Base-by-base conservation (phyloP, 768 basidiomycete genomes). In the Pleurotus platypus region DNA sequence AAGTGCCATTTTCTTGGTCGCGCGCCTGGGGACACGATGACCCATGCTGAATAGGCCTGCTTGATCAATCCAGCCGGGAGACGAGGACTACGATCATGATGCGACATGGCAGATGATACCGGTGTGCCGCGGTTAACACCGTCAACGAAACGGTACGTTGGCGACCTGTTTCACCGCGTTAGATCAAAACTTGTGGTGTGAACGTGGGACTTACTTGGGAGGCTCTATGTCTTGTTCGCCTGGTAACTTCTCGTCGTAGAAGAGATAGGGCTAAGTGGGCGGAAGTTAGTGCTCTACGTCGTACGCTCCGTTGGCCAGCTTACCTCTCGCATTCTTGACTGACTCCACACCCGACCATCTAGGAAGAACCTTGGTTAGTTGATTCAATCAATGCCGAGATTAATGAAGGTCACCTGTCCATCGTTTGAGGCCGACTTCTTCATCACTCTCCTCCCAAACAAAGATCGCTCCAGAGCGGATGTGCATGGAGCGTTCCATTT, bases 31-130 rank as follows among this genome's bases (percentile, higher is more conserved):
- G 75, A 68, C 43, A 75, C 70, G 20, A 72, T 64, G 12, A 86
- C 82, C 77, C 79, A 84, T 20, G 83, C 85, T 15, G 85, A 86
- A 66, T 88, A 88, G n/a, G 85, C 83, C 65, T 86, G 85, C 67
- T 87, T 87, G 55, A 87, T 80, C 49, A 88, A 73, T 18, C 85
- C 85, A 11, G 74, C 62, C 49, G 84, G 82, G 51, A 79, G 78
- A 48, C 76, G 75, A 11, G 77, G 74, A 57, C 78, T 77, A 30
- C 83, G 75, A 62, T 83, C 82, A 63, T 79, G 80, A 68, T 85
- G 83, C 22, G 83, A 81, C 59, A 81, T 59, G 5, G 83, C 80
- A 37, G 83, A 78, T 18, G 79, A 82, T 8, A 77, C 74, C 15
- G 76, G 77, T 24, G 73, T 74, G 24, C 73, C 74, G 40, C 79